phyloP scores from a whole-genome alignment of 768 basidiomycete species.

The Mycena rosella region DNA sequence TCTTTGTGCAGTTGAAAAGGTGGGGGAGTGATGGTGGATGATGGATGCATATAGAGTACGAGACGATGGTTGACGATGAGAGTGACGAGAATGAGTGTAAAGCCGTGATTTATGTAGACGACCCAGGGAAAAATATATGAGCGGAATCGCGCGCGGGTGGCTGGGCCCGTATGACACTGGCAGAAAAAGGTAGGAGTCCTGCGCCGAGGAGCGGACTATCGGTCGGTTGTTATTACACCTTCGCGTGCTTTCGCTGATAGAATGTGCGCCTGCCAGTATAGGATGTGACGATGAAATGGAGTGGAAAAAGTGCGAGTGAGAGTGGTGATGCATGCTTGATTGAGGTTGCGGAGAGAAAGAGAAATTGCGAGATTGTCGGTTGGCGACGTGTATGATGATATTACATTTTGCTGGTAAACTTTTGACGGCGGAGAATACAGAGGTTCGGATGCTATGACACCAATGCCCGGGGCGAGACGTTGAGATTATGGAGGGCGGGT shows the following conservation, averaged over 20 bases:
- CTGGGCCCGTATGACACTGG: constrained; percentile 38
- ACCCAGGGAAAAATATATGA: constrained; percentile 39
- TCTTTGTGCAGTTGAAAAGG: constrained; percentile 62
- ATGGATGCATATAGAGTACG: constrained; percentile 71
- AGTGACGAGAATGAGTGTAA: constrained; percentile 38
- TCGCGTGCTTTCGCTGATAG: constrained; percentile 49
- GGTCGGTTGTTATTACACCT: constrained; percentile 38
- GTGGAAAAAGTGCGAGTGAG: constrained; percentile 77
- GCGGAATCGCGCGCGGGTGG: constrained; percentile 38
- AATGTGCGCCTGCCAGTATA: constrained; percentile 63
- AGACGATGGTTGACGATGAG: constrained; percentile 54
- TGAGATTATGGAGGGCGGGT: constrained; percentile 82
- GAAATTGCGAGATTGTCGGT: constrained; percentile 70
- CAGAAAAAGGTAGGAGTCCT: constrained; percentile 32
- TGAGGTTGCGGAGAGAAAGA: constrained; percentile 66
- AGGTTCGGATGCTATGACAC: constrained; percentile 65
- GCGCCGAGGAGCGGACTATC: constrained; percentile 26
- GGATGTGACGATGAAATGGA: constrained; percentile 60
- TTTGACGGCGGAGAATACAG: constrained; percentile 52
- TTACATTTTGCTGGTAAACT: constrained; percentile 83
- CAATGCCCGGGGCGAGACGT: constrained; percentile 72
- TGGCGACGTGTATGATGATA: constrained; percentile 73
- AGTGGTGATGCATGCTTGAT: constrained; percentile 77
- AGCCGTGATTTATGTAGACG: constrained; percentile 35
- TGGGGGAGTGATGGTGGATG: constrained; percentile 65